Evolutionary conservation across 73 alveolate genomes (phyloP), one percentile per base, ranked within the genome.

Genomic region (Tetrahymena thermophila): DNA sequence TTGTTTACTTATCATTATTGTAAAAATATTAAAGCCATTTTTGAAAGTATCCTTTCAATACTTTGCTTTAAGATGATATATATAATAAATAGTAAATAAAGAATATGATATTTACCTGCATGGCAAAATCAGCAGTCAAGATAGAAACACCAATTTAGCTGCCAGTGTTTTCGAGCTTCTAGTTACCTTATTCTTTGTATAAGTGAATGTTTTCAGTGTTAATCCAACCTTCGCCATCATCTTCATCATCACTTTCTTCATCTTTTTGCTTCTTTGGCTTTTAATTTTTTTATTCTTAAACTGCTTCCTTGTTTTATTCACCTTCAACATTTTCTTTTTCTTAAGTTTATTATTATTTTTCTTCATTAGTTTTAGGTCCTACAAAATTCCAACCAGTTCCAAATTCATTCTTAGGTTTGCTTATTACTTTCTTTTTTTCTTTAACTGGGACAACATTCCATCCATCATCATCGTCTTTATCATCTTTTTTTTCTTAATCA

Each of bases 161-260:
- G 1, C 34, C 85, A 13, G 44, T 42, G 38, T 85, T 94, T 42
- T 95, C 93, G 1, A 44, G 40, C 35, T 89, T 85, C 44, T 42
- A 89, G 37, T 85, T 23, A 50, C 93, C 85, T 43, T 89, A 94
- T 31, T 85, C 94, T 50, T 50, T 43, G 43, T 89, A 85, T 21
- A 85, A 94, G 35, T 85, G 44, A n/a, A 95, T 50, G 35, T 95
- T 95, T 89, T 85, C 57, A 35, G 71, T 50, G 55, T 85, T 95
- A 35, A 95, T 95, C 97, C 97, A 95, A 40, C 95, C 97, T 95
- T 95, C 97, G 10, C 93, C 94, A 95, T 95, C 95, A 43, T 95
- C 97, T 50, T 94, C 93, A 35, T 85, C 95, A 25, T 95, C 97
- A 10, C 50, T 16, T 38, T 85, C 94, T 44, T 95, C 97, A 55